A percentile compares a stretch with the other conserved stretches of the same genome.
Evolutionary conservation across 495 filamentous ascomycete species (phyloP).

Genomic region (Penicillium pancosmium): DNA sequence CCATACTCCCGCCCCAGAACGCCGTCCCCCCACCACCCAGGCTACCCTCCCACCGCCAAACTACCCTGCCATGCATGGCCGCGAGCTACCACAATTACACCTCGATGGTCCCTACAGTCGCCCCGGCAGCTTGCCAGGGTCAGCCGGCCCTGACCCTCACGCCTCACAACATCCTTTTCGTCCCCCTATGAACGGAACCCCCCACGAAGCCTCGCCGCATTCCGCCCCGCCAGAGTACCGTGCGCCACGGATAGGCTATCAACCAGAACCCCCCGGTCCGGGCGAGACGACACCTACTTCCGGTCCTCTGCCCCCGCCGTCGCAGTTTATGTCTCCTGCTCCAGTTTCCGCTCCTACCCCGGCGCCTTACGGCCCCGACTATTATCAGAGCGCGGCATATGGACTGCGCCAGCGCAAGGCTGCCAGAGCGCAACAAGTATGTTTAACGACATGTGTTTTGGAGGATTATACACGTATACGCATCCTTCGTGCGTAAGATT

Average conservation of each 20-base stretch:
- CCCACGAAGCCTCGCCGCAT: conserved; percentile 39
- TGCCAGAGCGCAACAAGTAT: conserved; percentile 47
- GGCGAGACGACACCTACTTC: conserved; percentile 32
- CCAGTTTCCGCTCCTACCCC: conserved; percentile 25
- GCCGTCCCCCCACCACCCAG: conserved; percentile 39
- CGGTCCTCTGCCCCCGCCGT: conserved; percentile 25
- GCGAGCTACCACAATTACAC: conserved; percentile 46
- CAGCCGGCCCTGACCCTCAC: conserved; percentile 22
- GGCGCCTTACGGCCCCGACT: conserved; percentile 34
- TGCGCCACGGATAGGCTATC: conserved; percentile 36
- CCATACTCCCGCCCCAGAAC: conserved; percentile 28
- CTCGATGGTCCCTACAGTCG: conserved; percentile 42
- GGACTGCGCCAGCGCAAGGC: conserved; percentile 46
- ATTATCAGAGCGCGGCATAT: conserved; percentile 37
- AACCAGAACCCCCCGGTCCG: conserved; percentile 32
- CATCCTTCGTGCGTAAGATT: background rate
- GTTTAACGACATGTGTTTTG: background rate
- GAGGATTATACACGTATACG: background rate
- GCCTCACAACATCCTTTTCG: conserved; percentile 26
- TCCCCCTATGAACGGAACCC: conserved; percentile 38
- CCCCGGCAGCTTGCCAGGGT: conserved; percentile 36
- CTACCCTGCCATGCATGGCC: conserved; percentile 29
- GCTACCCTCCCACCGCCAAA: conserved; percentile 27
- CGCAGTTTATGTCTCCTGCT: conserved; percentile 36
- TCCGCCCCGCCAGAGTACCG: conserved; percentile 45